These are phyloP conservation scores for Miamiensis avidus DNA, from an alignment of 169 alveolate species.

Conservation along the genomic window DNA sequence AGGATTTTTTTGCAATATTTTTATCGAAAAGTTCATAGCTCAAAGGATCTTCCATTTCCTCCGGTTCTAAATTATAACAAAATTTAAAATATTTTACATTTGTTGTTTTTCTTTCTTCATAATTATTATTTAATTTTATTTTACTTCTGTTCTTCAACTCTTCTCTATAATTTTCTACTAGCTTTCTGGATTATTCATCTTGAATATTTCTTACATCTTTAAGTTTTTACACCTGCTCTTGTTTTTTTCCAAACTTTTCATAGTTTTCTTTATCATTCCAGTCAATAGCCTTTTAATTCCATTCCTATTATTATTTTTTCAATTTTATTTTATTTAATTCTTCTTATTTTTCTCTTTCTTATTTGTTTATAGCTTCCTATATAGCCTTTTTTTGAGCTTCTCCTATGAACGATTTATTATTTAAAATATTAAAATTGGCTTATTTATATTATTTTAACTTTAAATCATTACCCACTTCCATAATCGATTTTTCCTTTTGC, in stretches of 20 bases:
- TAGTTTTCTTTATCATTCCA: not conserved
- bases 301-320: not conserved
- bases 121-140: no score
- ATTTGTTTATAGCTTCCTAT: not conserved
- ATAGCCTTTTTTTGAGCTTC: not conserved
- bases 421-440: no score
- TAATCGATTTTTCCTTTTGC: not conserved
- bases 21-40: not conserved
- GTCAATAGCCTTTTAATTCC: not conserved
- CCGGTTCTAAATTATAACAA: not conserved
- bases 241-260: not conserved
- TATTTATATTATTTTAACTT: no score
- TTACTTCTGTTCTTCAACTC: not conserved
- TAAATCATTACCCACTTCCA: not conserved
- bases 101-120: no score
- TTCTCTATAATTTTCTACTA: not conserved
- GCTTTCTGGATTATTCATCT: not conserved
- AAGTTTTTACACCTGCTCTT: not conserved
- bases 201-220: not conserved
- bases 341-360: not conserved
- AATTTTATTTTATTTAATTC: no score
- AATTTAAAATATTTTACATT: no score
- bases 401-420: no score
- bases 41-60: not conserved
- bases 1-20: not conserved